Evolutionary conservation across 208 protist genomes (phyloP).

Genomic region (Crithidia acanthocephali): DNA sequence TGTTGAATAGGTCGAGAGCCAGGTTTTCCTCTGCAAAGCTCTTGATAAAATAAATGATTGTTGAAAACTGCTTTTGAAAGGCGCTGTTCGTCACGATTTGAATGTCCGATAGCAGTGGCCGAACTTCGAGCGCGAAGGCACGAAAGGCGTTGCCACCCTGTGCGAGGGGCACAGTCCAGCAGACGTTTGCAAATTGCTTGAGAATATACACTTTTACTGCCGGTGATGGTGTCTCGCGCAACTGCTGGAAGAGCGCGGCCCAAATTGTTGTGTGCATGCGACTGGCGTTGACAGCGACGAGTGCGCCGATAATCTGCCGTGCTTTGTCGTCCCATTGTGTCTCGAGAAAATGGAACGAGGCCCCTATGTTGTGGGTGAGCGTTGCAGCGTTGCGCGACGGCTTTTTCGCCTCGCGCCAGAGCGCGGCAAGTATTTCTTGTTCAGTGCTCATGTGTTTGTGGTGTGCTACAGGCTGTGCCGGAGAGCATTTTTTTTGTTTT

Average conservation of each 20-base stretch:
- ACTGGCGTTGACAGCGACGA: conserved; percentile 28
- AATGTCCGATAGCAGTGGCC: conserved; percentile 27
- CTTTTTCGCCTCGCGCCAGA: conserved; percentile 18
- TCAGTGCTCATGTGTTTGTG: conserved; percentile 4
- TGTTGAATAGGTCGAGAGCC: conserved; percentile 26
- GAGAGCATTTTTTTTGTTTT: conserved; percentile 1
- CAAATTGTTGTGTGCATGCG: conserved; percentile 48
- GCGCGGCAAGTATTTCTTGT: conserved; percentile 11
- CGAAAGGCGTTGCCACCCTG: conserved; percentile 51
- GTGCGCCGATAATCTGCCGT: conserved; percentile 29
- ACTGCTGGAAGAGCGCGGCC: conserved; percentile 54
- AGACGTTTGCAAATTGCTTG: conserved; percentile 52
- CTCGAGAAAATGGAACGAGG: conserved; percentile 23
- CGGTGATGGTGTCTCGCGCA: conserved; percentile 36
- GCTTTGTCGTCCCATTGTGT: conserved; percentile 34
- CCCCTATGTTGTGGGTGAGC: conserved; percentile 24
- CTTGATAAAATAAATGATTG: conserved; percentile 19
- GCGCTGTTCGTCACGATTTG: conserved; percentile 38
- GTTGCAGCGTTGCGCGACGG: conserved; percentile 30
- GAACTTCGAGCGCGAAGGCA: conserved; percentile 43
- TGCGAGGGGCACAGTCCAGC: conserved; percentile 32
- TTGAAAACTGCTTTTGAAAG: conserved; percentile 39
- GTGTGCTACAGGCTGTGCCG: background rate
- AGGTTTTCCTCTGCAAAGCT: conserved; percentile 28
- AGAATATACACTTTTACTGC: conserved; percentile 46